Percentiles rank a stretch among this genome's conserved stretches.
phyloP scores from a whole-genome alignment of 2,329 filamentous ascomycete species.

The Microdochium trichocladiopsis region DNA sequence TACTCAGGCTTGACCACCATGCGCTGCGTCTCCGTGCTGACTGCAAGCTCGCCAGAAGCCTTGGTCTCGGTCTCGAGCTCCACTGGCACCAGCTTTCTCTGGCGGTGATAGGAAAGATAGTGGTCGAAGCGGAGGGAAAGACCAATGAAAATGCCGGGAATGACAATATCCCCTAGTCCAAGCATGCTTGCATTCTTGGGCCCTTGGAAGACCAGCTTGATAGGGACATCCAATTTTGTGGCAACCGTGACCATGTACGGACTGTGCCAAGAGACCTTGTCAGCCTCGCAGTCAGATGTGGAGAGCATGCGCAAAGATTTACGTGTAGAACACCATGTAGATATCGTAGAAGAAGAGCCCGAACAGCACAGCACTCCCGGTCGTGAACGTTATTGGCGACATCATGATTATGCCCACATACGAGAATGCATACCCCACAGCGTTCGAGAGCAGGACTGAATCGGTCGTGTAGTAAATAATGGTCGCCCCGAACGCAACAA shows the following conservation, averaged over 20 bases:
- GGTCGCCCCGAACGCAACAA: conserved; percentile 46
- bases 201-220: conserved; percentile 74
- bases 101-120: conserved; percentile 70
- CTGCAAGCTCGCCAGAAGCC: conserved; percentile 23
- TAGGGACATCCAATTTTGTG: conserved; percentile 81
- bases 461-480: conserved; percentile 61
- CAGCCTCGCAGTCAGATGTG: conserved; percentile 6
- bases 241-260: conserved; percentile 85
- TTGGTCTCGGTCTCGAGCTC: conserved; percentile 22
- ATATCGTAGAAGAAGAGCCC: conserved; percentile 94
- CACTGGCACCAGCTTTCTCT: conserved; percentile 43
- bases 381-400: conserved; percentile 82
- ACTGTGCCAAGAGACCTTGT: conserved; percentile 25
- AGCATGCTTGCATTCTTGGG: conserved; percentile 73
- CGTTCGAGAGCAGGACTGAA: conserved; percentile 61
- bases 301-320: conserved; percentile 23
- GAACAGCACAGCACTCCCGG: conserved; percentile 67
- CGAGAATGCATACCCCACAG: conserved; percentile 81
- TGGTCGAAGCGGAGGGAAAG: conserved; percentile 88
- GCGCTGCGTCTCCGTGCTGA: conserved; percentile 29
- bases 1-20: conserved; percentile 45
- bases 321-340: conserved; percentile 83
- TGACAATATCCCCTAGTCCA: conserved; percentile 86
- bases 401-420: conserved; percentile 77
- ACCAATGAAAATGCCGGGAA: conserved; percentile 86